Evolutionary conservation across 805 yeast genomes (phyloP), one percentile per base, ranked within the genome.

Genomic region (Metschnikowia koreensis): DNA sequence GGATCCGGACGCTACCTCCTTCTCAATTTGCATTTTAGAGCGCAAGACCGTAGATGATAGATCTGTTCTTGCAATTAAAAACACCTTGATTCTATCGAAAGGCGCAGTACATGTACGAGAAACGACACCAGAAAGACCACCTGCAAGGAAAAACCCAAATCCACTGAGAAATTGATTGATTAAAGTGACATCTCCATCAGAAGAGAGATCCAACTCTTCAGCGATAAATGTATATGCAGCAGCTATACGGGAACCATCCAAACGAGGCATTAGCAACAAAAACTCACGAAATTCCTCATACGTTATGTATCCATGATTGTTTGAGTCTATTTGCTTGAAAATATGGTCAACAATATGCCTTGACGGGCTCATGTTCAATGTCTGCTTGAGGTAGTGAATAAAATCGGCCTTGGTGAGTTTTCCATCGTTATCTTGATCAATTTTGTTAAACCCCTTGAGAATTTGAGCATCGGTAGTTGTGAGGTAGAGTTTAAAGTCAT

Each of bases 61-160:
- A 65, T 87, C 96, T 0, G 97, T 86, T 66, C 96, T 81, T 1
- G 98, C 97, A 62, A 94, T 94, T 46, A 94, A 73, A 60, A 89
- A 94, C 12, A 94, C 98, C 66, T 94, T 94, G 22, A 94, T 81
- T 66, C 99, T 81, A 68, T 94, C 99, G 57, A 94, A 89, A 10
- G 99, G 99, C 0, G 98, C 99, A 0, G 99, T 94, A 61, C 94
- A 87, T 0, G 98, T 91, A 70, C 99, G 83, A 12, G 97, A 90
- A 4, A 94, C 87, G 1, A 93, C 99, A 1, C 99, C 99, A 1
- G 97, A 88, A 17, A 92, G 68, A 0, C 99, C 99, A 38, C 99
- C 99, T 1, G 97, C 96, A 34, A 92, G 70, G 64, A 94, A 94
- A 68, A 83, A 94, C 0, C 97, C 97, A 55, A 90, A 79, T 33